Evolutionary conservation across 768 basidiomycete genomes (phyloP).

Genomic region (Termitomyces sp.): DNA sequence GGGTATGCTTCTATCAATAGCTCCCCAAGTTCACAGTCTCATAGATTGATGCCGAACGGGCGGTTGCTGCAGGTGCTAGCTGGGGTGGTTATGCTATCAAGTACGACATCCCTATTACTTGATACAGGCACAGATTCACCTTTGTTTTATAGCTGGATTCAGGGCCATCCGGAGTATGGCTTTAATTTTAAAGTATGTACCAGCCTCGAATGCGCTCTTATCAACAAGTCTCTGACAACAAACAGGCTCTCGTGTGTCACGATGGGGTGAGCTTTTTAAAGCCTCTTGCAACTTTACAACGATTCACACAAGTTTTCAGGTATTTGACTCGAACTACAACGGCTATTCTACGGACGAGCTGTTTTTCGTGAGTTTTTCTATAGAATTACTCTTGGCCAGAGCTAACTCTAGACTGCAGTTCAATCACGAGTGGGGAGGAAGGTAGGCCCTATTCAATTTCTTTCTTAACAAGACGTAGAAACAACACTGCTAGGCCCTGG

Average conservation of each 20-base stretch:
- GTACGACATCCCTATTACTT: conserved; percentile 33
- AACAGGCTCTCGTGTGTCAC: conserved; percentile 76
- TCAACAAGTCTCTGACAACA: neutral
- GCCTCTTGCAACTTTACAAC: neutral
- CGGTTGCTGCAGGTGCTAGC: conserved; percentile 77
- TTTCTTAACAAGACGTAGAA: neutral
- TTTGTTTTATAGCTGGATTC: conserved; percentile 71
- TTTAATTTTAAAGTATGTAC: conserved; percentile 76
- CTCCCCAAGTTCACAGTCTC: neutral
- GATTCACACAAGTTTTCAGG: conserved; percentile 29
- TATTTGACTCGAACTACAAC: conserved; percentile 75
- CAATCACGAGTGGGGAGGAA: conserved; percentile 85
- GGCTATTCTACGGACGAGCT: conserved; percentile 92
- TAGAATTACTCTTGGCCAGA: neutral
- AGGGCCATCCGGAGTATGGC: conserved; percentile 86
- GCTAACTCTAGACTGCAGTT: conserved; percentile 42
- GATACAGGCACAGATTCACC: neutral
- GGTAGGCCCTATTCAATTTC: conserved; percentile 20
- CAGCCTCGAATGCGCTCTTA: neutral
- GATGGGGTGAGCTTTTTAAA: conserved; percentile 61
- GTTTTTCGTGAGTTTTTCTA: conserved; percentile 63
- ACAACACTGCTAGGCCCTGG: conserved; percentile 51
- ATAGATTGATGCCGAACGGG: conserved; percentile 66
- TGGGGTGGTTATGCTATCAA: conserved; percentile 91
- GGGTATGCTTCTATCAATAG: conserved; percentile 1